A percentile compares a stretch with the other conserved stretches of the same genome.
phyloP scores from a whole-genome alignment of 805 yeast genomes.

The Wickerhamomyces xylosicus region DNA sequence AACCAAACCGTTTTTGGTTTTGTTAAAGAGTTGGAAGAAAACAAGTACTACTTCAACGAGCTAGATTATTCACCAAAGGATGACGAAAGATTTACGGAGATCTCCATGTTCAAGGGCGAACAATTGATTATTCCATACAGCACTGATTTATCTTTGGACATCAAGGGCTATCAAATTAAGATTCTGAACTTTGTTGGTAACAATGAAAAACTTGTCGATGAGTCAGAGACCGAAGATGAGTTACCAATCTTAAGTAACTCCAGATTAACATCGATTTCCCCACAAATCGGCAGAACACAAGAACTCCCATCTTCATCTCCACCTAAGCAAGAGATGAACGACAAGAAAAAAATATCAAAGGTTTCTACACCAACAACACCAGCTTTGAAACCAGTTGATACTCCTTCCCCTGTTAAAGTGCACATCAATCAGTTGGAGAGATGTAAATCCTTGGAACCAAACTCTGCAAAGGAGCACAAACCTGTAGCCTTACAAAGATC shows the following conservation, averaged over 20 bases:
- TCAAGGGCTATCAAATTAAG: constrained; percentile 53
- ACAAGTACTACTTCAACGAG: constrained; percentile 16
- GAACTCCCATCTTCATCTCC: neutral
- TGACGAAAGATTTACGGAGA: constrained; percentile 21
- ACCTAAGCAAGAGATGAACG: neutral
- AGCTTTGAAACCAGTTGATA: neutral
- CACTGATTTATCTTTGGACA: constrained; percentile 53
- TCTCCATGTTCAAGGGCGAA: constrained; percentile 53
- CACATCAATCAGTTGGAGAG: neutral
- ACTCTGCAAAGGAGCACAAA: neutral
- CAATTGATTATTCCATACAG: constrained; percentile 53
- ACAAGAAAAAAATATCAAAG: neutral
- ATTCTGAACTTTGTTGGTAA: constrained; percentile 14
- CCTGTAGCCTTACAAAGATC: neutral
- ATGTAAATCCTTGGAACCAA: constrained; percentile 4
- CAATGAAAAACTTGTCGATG: constrained; percentile 35
- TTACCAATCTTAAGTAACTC: constrained; percentile 14
- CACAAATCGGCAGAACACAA: neutral
- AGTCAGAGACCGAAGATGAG: constrained; percentile 30
- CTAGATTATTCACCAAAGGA: constrained; percentile 5
- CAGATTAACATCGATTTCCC: constrained; percentile 9
- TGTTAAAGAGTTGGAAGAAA: constrained; percentile 11
- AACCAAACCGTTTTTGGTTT: constrained; percentile 37
- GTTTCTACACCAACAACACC: constrained; percentile 1
- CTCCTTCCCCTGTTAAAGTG: neutral